Conservation (phyloP, 1,284 basidiomycete species). For the Phenoliferia sp. region DNA sequence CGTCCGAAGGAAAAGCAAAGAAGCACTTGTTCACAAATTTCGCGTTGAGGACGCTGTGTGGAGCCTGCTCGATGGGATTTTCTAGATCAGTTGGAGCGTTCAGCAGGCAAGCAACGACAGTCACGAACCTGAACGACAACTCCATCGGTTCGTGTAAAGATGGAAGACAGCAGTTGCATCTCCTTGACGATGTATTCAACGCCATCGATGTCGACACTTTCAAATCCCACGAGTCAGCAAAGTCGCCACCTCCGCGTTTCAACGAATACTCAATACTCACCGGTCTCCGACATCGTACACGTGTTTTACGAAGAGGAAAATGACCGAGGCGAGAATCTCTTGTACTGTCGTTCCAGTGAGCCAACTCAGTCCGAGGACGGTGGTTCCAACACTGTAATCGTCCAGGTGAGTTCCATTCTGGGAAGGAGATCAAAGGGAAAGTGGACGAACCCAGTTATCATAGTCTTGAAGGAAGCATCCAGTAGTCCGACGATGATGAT, state of each 20-base stretch:
- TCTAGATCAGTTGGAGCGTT: background rate
- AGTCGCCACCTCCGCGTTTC: background rate
- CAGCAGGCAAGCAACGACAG: background rate
- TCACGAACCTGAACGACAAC: slow-evolving; percentile 50
- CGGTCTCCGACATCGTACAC: slow-evolving; percentile 77
- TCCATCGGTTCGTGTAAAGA: slow-evolving; percentile 48
- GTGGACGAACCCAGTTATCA: slow-evolving; percentile 27
- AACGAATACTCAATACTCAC: too few species aligned
- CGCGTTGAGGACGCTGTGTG: slow-evolving; percentile 60
- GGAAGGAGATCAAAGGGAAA: background rate
- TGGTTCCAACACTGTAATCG: slow-evolving; percentile 32
- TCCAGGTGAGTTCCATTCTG: background rate
- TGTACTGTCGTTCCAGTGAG: slow-evolving; percentile 52
- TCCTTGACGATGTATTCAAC: slow-evolving; percentile 75
- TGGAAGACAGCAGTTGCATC: slow-evolving; percentile 64
- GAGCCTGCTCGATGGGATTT: slow-evolving; percentile 46
- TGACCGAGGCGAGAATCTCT: slow-evolving; percentile 41
- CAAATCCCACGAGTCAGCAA: background rate
- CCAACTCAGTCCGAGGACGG: slow-evolving; percentile 38
- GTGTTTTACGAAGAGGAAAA: slow-evolving; percentile 61
- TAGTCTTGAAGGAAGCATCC: slow-evolving; percentile 36
- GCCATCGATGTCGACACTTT: slow-evolving; percentile 56
- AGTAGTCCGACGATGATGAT: slow-evolving; percentile 37
- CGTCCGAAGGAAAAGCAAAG: background rate
- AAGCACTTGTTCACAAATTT: slow-evolving; percentile 51